phyloP scores from a whole-genome alignment of 345 rosid species.

The Acer saccharum region DNA sequence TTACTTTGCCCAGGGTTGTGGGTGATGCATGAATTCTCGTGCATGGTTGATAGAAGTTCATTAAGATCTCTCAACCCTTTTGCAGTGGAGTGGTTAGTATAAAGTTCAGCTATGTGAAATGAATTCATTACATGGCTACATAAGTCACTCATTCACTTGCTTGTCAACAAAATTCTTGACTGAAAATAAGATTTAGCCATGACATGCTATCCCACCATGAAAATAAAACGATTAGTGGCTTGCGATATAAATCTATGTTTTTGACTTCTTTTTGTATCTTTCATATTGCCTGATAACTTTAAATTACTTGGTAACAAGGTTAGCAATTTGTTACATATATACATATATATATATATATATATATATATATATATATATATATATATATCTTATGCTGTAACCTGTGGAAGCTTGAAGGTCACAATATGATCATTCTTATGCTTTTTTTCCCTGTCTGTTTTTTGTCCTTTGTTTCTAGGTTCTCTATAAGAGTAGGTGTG shows the following conservation, averaged over 20 bases:
- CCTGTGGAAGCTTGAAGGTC: constrained; percentile 5
- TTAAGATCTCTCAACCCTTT: not conserved
- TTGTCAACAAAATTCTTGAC: not conserved
- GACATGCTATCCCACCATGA: not conserved
- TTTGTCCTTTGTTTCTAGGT: constrained; percentile 44
- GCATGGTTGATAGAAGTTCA: not conserved
- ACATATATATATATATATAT: not conserved
- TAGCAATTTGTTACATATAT: not conserved
- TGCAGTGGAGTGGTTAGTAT: not conserved
- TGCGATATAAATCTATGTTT: not conserved
- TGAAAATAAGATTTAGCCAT: not conserved
- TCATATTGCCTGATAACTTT: not conserved
- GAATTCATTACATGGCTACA: not conserved
- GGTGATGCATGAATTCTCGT: not conserved
- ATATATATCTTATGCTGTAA: not conserved
- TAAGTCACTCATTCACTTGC: not conserved
- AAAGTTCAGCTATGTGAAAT: not conserved
- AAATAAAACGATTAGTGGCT: not conserved
- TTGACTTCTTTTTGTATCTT: not conserved
- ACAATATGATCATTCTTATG: constrained; percentile 12
- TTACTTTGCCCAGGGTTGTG: not conserved
- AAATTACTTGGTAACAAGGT: not conserved
- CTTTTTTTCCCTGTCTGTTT: constrained; percentile 3
- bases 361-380: not conserved
- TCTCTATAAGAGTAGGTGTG: constrained; percentile 93